Percentiles rank a stretch among this genome's conserved stretches.
These are phyloP conservation scores for Sporodiniella umbellata DNA, from an alignment of 371 early-diverging fungal genomes.

Conservation along the genomic window DNA sequence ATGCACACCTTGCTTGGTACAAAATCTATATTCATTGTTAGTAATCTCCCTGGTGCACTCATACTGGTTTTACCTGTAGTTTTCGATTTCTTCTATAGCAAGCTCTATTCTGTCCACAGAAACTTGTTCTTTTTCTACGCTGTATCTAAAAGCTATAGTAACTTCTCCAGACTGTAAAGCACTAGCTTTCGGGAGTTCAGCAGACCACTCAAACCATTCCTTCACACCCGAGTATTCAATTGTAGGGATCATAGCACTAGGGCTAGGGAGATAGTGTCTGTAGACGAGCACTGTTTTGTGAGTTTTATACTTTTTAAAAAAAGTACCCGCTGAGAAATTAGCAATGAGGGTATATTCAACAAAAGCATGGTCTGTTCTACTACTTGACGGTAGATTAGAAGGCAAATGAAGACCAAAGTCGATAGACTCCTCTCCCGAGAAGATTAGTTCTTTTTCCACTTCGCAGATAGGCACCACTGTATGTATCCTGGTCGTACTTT, in stretches of 20 bases:
- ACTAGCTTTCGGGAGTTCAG: constrained; percentile 40
- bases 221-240: constrained; percentile 27
- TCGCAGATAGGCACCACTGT: constrained; percentile 34
- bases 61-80: constrained; percentile 26
- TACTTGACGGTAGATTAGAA: constrained; percentile 32
- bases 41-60: background rate
- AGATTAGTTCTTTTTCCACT: constrained; percentile 47
- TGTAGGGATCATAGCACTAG: constrained; percentile 44
- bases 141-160: constrained; percentile 38
- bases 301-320: constrained; percentile 39
- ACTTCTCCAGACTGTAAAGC: constrained; percentile 44
- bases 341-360: constrained; percentile 44
- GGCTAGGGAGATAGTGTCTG: constrained; percentile 42
- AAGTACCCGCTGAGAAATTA: constrained; percentile 40
- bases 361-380: constrained; percentile 32
- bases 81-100: constrained; percentile 37
- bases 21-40: constrained; percentile 20
- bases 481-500: constrained; percentile 17
- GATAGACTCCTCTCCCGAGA: constrained; percentile 36
- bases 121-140: constrained; percentile 43
- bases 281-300: constrained; percentile 30
- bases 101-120: constrained; percentile 35
- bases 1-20: constrained; percentile 36
- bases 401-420: constrained; percentile 48
- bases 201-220: constrained; percentile 49